phyloP scores from a whole-genome alignment of 2,329 filamentous ascomycete species.

The Pleoardoris graminearum region DNA sequence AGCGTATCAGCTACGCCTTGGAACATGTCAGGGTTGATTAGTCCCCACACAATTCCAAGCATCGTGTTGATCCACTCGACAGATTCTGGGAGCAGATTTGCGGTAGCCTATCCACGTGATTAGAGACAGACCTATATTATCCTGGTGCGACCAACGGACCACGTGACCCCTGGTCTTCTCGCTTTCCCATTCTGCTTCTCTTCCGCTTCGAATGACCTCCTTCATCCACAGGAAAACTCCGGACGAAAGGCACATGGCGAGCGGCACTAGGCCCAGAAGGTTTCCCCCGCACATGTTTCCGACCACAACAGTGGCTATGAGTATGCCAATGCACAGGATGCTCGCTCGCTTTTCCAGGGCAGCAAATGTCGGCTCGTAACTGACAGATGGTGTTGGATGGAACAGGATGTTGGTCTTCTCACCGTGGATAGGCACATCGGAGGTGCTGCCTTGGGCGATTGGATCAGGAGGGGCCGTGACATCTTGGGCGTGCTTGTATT shows the following conservation, averaged over 20 bases:
- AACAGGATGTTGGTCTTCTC: constrained; percentile 97
- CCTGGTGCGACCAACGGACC: constrained; percentile 44
- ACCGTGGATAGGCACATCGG: constrained; percentile 91
- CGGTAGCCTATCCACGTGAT: constrained; percentile 69
- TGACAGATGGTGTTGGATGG: constrained; percentile 87
- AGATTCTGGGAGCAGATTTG: constrained; percentile 88
- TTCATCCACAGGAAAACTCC: constrained; percentile 90
- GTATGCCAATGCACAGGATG: constrained; percentile 69
- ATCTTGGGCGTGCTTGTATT: constrained; percentile 86
- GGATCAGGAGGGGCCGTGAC: constrained; percentile 89
- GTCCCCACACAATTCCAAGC: constrained; percentile 80
- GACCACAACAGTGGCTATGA: constrained; percentile 72
- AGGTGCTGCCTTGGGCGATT: constrained; percentile 77
- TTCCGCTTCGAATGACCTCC: constrained; percentile 78
- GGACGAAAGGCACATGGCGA: constrained; percentile 71
- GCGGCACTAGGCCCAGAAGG: constrained; percentile 73
- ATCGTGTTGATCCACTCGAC: constrained; percentile 94
- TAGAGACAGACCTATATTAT: too few relatives aligned
- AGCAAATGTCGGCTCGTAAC: constrained; percentile 85
- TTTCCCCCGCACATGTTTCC: constrained; percentile 80
- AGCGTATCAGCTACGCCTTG: constrained; percentile 87
- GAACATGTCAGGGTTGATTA: constrained; percentile 96
- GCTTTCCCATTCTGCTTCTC: constrained; percentile 84
- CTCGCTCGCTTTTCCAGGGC: constrained; percentile 75
- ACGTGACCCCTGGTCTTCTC: constrained; percentile 84